phyloP scores from a whole-genome alignment of 1,284 basidiomycete species.

The Wolfiporia cocos region DNA sequence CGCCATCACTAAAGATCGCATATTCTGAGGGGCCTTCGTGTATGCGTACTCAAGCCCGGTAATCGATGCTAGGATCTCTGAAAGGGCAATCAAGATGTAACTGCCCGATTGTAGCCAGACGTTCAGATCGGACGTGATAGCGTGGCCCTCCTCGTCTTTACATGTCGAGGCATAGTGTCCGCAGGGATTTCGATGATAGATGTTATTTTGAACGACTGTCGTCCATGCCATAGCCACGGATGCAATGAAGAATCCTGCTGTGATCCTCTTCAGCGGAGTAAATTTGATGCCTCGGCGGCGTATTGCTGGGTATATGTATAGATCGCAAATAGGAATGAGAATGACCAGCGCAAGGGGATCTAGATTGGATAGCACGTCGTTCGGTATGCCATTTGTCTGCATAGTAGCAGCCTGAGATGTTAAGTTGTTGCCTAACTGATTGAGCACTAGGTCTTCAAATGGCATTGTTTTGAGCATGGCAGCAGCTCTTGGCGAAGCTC shows the following conservation, averaged over 20 bases:
- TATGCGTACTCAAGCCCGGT: constrained; percentile 88
- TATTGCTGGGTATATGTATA: constrained; percentile 68
- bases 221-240: constrained; percentile 59
- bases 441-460: constrained; percentile 64
- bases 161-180: constrained; percentile 51
- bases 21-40: constrained; percentile 79
- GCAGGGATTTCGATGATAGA: constrained; percentile 74
- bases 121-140: constrained; percentile 51
- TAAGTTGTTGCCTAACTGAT: constrained; percentile 76
- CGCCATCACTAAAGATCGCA: constrained; percentile 75
- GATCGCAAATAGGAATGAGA: constrained; percentile 68
- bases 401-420: constrained; percentile 73
- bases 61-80: constrained; percentile 63
- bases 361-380: constrained; percentile 78
- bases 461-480: background rate
- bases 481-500: background rate
- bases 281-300: constrained; percentile 63
- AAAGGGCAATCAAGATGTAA: constrained; percentile 62
- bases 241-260: constrained; percentile 66
- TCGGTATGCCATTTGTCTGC: constrained; percentile 69
- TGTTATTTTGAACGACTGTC: constrained; percentile 68
- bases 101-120: constrained; percentile 75
- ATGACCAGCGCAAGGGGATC: constrained; percentile 74
- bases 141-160: constrained; percentile 33
- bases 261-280: constrained; percentile 69